Evolutionary conservation across 2,329 filamentous ascomycete species (phyloP), one percentile per base, ranked within the genome.

Genomic region (Coniochaeta ligniaria): DNA sequence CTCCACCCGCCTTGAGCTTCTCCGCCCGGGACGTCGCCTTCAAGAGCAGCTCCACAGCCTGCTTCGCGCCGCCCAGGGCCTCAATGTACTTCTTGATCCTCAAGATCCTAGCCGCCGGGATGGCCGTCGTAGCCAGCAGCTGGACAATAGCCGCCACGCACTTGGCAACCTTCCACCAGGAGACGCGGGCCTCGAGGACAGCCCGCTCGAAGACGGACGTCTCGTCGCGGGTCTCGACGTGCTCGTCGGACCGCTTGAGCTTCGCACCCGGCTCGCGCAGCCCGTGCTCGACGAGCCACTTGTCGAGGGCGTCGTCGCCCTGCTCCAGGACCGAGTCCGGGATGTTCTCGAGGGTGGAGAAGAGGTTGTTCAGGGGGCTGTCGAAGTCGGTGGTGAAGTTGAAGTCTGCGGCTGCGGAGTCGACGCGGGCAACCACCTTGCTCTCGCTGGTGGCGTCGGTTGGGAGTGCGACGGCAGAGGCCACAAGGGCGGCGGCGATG

Each of bases 11-110:
- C 62, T 62, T 66, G 28, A 67, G 61, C 65, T 63, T 63, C 62
- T 68, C 63, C 1, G 59, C 60, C 52, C 55, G 60, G 52, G 60
- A 63, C 16, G 63, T 66, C 24, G 66, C 66, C 2, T 62, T 60
- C 33, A 69, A 61, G 43, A 69, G 55, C n/a, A 67, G 64, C 61
- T 66, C 43, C 11, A 67, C 67, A 7, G 66, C 63, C 63, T 66
- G 52, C 60, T 62, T 64, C 24, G 61, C 52, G 11, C 67, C 66
- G n/a, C 66, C 67, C 12, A 69, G 67, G 0, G 62, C 64, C 62
- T 68, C 61, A 43, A 69, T 65, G 62, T 65, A 66, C 62, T 66
- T 66, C 64, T 68, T 69, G 65, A 69, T 67, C 24, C 63, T 56
- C 9, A 67, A 63, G 20, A 68, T 58, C 64, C 67, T 68, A 59